phyloP scores from a whole-genome alignment of 2,329 filamentous ascomycete species.

The Aureobasidium subglaciale region DNA sequence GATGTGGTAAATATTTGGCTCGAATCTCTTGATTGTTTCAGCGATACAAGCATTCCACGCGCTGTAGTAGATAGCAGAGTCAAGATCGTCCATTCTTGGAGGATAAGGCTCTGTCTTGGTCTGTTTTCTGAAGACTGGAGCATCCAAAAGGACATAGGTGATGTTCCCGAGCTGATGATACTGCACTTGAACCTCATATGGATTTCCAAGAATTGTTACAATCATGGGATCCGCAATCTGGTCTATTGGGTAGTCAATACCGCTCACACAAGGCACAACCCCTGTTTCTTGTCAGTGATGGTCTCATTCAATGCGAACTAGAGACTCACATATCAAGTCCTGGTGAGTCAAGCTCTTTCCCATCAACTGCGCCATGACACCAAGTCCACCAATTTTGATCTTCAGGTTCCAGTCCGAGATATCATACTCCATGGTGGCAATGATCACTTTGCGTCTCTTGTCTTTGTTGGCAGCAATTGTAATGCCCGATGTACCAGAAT shows the following conservation, averaged over 20 bases:
- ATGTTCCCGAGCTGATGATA: conserved; percentile 59
- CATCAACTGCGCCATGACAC: conserved; percentile 65
- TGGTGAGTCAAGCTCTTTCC: conserved; percentile 58
- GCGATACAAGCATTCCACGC: conserved; percentile 66
- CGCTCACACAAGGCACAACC: conserved; percentile 48
- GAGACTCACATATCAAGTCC: conserved; percentile 47
- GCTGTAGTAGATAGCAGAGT: conserved; percentile 61
- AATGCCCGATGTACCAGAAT: background rate
- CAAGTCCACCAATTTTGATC: conserved; percentile 64
- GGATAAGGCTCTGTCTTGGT: conserved; percentile 58
- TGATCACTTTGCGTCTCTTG: conserved; percentile 50
- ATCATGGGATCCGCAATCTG: conserved; percentile 53
- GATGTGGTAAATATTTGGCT: conserved; percentile 58
- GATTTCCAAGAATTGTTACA: conserved; percentile 53
- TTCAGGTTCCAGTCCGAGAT: conserved; percentile 64
- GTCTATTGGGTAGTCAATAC: conserved; percentile 56
- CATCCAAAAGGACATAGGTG: conserved; percentile 60
- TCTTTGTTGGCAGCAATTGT: background rate
- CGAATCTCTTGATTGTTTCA: conserved; percentile 54
- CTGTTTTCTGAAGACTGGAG: conserved; percentile 59
- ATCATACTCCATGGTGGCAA: conserved; percentile 36
- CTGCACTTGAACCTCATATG: conserved; percentile 56
- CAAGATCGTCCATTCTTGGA: conserved; percentile 61
- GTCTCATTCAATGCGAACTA: background rate
- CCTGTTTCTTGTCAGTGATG: conserved; percentile 14